Conservation (phyloP, 768 basidiomycete genomes). For the Tulasnella sp. region DNA sequence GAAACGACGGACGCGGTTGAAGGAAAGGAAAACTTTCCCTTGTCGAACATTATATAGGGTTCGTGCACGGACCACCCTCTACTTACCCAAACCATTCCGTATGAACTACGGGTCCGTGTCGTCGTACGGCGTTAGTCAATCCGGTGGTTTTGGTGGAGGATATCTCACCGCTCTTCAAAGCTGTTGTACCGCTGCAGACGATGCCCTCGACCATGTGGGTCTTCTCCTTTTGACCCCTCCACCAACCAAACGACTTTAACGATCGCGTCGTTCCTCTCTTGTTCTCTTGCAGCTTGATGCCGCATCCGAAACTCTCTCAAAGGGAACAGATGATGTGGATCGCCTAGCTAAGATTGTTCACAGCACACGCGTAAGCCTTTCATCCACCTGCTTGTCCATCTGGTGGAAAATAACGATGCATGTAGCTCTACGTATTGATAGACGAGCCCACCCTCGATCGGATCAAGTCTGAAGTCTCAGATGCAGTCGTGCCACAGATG, state of each 20-base stretch:
- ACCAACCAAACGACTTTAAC: no score
- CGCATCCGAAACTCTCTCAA: background rate
- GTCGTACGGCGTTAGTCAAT: background rate
- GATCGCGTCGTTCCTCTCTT: background rate
- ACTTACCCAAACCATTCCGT: background rate
- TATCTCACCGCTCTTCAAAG: slow-evolving; percentile 2
- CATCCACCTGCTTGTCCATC: background rate
- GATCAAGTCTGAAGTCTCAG: slow-evolving; percentile 11
- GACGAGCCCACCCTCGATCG: slow-evolving; percentile 14
- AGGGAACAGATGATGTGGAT: slow-evolving; percentile 7
- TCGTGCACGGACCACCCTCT: slow-evolving; percentile 10
- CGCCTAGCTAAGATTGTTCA: slow-evolving; percentile 16
- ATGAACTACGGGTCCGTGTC: slow-evolving; percentile 10
- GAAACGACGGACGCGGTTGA: slow-evolving; percentile 13
- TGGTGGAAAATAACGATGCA: background rate
- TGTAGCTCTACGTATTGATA: slow-evolving; percentile 14
- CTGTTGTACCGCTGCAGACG: slow-evolving; percentile 4
- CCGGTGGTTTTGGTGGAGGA: background rate
- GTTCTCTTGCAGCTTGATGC: no score
- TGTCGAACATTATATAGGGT: slow-evolving; percentile 9
- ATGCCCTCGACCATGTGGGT: slow-evolving; percentile 7
- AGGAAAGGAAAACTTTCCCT: background rate
- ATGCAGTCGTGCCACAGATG: slow-evolving; percentile 16
- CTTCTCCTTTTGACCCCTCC: background rate
- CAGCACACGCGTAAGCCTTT: slow-evolving; percentile 14